These are phyloP conservation scores for Calonectria montana DNA, from an alignment of 2,329 filamentous ascomycete species.

Conservation along the genomic window DNA sequence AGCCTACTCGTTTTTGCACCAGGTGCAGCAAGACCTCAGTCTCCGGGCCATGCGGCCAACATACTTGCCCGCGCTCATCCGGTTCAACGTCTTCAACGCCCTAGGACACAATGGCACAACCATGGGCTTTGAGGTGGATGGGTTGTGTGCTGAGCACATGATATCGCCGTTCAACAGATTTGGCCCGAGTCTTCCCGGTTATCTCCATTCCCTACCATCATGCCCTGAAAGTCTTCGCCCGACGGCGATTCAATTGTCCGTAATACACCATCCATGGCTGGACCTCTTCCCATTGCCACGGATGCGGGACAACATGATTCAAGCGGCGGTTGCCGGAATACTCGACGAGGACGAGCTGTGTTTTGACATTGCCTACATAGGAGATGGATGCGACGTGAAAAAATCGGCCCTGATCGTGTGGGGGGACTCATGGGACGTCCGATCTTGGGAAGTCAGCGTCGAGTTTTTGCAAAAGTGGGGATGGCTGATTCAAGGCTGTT, in stretches of 20 bases:
- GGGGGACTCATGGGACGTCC: conserved; percentile 57
- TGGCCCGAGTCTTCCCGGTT: not conserved
- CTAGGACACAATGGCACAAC: not conserved
- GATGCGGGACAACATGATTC: conserved; percentile 28
- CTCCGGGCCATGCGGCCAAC: not conserved
- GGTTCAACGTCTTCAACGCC: conserved; percentile 22
- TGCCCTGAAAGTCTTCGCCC: conserved; percentile 14
- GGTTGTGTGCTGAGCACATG: not conserved
- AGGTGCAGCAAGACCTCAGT: not conserved
- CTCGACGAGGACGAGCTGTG: conserved; percentile 29
- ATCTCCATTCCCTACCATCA: not conserved
- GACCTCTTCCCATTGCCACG: conserved; percentile 27
- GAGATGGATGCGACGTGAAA: not conserved
- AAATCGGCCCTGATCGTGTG: conserved; percentile 54
- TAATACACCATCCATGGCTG: conserved; percentile 29
- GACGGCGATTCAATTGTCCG: conserved; percentile 11
- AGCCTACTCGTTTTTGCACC: not conserved
- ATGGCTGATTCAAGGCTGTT: conserved; percentile 49
- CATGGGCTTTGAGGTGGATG: not conserved
- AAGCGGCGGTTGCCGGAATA: not conserved
- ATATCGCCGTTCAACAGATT: conserved; percentile 12
- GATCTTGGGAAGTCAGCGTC: conserved; percentile 59
- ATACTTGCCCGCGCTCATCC: conserved; percentile 16
- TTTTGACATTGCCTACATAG: conserved; percentile 14
- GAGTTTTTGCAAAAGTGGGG: conserved; percentile 57